Base-by-base conservation (phyloP, 1,139 yeast genomes). In the Geotrichum fermentans region DNA sequence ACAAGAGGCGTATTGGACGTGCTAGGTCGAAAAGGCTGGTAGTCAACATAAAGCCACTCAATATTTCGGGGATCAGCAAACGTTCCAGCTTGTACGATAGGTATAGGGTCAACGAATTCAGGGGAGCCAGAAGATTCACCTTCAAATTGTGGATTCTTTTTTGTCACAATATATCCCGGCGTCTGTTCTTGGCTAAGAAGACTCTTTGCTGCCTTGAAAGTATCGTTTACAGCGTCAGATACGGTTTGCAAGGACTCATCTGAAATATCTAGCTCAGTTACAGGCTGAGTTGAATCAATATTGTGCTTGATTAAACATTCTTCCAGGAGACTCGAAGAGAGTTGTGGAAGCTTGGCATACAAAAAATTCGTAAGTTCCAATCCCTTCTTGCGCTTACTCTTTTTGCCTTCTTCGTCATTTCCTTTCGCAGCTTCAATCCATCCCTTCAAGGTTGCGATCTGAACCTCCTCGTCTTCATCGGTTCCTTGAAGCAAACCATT, bases 281-380 rank as follows among this genome's bases (percentile, higher is more conserved):
- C 53, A 29, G 61, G 60, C 30, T 61, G 58, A n/a, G 60, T 54
- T 1, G 83, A 74, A 38, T 73, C 72, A 4, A 88, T 64, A 0
- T 72, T 80, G 29, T 65, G 61, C 8, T 69, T 69, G 13, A 64
- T 65, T 50, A 89, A 67, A 34, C 72, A 71, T 55, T 79, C 79
- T 50, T 81, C 83, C 18, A 90, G 75, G 61, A 90, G 68, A 50
- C 89, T 95, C 7, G 92, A 79, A 0, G 96, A 84, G 33, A 90
- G 69, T 53, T 83, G 85, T 24, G 94, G 83, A 1, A 80, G 78
- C 55, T 81, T 80, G 30, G 80, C 73, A 58, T 87, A 83, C 32
- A 85, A 66, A 11, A 86, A 66, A 59, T 87, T 87, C 55, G 84
- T 88, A 41, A 90, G 75, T 0, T 90, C 79, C 33, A 72, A 73